These are phyloP conservation scores for Fusarium torreyae DNA, from an alignment of 2,329 filamentous ascomycete species.

Conservation along the genomic window DNA sequence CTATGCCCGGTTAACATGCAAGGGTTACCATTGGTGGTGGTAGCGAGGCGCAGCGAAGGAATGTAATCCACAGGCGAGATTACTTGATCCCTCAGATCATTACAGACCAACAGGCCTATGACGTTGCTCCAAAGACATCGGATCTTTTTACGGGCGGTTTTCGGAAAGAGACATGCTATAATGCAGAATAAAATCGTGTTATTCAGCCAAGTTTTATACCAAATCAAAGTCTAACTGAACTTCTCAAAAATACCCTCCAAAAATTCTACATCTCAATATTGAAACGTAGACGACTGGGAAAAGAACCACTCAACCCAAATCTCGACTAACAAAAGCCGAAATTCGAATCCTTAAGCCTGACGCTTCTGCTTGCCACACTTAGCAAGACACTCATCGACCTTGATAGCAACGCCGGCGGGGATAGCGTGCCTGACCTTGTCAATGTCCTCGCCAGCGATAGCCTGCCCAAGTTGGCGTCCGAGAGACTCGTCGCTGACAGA, in stretches of 20 bases:
- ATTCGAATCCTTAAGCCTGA: background rate
- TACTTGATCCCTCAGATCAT: slow-evolving; percentile 1
- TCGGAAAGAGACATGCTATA: background rate
- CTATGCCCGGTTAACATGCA: background rate
- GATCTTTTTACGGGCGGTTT: background rate
- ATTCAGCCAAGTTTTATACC: background rate
- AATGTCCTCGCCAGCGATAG: slow-evolving; percentile 62
- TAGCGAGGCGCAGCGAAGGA: background rate
- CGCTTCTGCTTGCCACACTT: slow-evolving; percentile 59
- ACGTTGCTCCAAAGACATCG: background rate
- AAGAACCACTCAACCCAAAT: background rate
- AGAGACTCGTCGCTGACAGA: slow-evolving; percentile 61
- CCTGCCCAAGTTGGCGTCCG: slow-evolving; percentile 62
- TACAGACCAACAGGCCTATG: background rate
- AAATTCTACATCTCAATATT: background rate
- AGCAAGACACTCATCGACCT: slow-evolving; percentile 66
- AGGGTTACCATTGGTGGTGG: background rate
- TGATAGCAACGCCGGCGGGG: slow-evolving; percentile 64
- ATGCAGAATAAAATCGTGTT: background rate
- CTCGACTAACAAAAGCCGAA: background rate
- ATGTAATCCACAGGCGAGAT: background rate
- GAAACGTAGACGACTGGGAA: slow-evolving; percentile 3
- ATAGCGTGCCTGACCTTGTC: slow-evolving; percentile 57
- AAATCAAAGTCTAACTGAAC: background rate
- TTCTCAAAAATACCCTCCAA: background rate